phyloP scores from a whole-genome alignment of 805 yeast species.

The Myxozyma kluyveri region DNA sequence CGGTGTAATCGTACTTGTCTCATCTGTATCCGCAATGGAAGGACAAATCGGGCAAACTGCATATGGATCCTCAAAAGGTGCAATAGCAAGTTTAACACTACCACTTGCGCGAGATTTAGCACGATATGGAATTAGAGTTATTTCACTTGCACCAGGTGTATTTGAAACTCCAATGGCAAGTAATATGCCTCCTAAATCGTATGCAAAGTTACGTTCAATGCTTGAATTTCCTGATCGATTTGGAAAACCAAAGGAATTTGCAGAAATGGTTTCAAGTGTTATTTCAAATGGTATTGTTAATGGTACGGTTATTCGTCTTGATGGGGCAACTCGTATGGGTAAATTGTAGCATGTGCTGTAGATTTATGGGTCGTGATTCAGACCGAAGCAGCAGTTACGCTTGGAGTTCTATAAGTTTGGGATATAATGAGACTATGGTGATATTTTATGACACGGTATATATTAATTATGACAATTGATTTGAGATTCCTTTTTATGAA shows the following conservation, averaged over 20 bases:
- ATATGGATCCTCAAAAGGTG: slow-evolving; percentile 30
- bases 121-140: slow-evolving; percentile 20
- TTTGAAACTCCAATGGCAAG: slow-evolving; percentile 22
- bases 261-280: slow-evolving; percentile 5
- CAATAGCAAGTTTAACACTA: slow-evolving; percentile 14
- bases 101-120: slow-evolving; percentile 25
- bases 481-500: too few species aligned
- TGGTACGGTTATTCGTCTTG: slow-evolving; percentile 19
- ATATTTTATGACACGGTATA: too few species aligned
- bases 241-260: slow-evolving; percentile 23
- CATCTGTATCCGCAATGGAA: slow-evolving; percentile 24
- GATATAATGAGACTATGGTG: too few species aligned
- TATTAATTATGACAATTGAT: too few species aligned
- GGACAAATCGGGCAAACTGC: slow-evolving; percentile 24
- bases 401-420: too few species aligned
- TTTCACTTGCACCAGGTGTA: slow-evolving; percentile 18
- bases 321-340: slow-evolving; percentile 24
- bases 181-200: slow-evolving; percentile 2
- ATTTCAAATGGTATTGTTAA: slow-evolving; percentile 16
- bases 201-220: slow-evolving; percentile 1
- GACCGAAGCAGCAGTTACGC: too few species aligned
- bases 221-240: slow-evolving; percentile 21
- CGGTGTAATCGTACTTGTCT: slow-evolving; percentile 15
- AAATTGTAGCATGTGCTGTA: slow-evolving; percentile 4
- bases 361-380: too few species aligned